Evolutionary conservation across 139 green algal genomes (phyloP).

Genomic region (Trebouxia sp.): DNA sequence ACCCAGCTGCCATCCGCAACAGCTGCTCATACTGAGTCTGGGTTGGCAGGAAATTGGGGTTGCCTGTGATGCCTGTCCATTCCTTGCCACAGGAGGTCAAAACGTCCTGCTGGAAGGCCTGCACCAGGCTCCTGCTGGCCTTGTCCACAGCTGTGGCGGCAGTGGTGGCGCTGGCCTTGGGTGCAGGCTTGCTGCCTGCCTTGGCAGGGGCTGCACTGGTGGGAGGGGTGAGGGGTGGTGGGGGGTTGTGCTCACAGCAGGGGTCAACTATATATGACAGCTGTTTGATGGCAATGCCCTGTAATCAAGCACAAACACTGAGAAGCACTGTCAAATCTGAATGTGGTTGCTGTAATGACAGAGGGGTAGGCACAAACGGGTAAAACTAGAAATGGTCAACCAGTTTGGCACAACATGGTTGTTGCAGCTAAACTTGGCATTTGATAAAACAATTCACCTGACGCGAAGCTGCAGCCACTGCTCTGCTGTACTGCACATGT

Average conservation of each 20-base stretch:
- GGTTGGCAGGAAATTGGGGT: not conserved
- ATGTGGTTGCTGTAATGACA: not conserved
- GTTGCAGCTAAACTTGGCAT: not conserved
- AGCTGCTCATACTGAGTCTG: conserved; percentile 10
- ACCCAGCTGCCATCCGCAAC: not conserved
- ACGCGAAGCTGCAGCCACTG: not conserved
- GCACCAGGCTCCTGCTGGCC: conserved; percentile 22
- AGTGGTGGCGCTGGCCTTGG: not conserved
- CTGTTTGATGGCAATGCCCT: conserved; percentile 20
- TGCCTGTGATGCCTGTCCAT: conserved; percentile 18
- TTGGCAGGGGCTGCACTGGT: not conserved
- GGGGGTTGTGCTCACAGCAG: not conserved
- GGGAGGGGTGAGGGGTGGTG: not conserved
- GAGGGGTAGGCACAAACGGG: not conserved
- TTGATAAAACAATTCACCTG: not conserved
- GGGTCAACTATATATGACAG: conserved; percentile 25
- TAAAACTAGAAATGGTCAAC: not conserved
- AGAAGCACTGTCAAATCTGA: not conserved
- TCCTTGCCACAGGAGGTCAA: conserved; percentile 17
- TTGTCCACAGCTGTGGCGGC: not conserved
- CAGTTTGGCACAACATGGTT: not conserved
- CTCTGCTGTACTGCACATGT: conserved; percentile 20
- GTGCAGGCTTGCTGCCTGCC: not conserved
- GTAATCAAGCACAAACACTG: not conserved
- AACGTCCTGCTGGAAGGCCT: conserved; percentile 15